These are phyloP conservation scores for Dothistroma pini DNA, from an alignment of 2,329 filamentous ascomycete genomes.

Conservation along the genomic window DNA sequence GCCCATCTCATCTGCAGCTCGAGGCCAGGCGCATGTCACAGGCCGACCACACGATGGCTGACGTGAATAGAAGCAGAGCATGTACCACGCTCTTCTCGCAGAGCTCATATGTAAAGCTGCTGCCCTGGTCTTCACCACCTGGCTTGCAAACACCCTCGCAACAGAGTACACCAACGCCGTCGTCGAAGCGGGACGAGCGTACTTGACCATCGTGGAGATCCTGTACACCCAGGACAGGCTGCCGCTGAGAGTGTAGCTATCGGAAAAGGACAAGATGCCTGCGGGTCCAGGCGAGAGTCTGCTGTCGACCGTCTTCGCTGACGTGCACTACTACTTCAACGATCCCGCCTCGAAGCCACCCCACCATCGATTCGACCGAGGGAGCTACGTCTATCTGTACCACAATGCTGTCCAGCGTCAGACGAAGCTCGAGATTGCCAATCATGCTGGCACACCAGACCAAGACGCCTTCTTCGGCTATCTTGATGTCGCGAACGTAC, in stretches of 20 bases:
- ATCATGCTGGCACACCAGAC: conserved; percentile 67
- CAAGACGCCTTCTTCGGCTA: conserved; percentile 76
- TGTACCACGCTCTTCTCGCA: conserved; percentile 14
- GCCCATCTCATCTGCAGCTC: conserved; percentile 4
- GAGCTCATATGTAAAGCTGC: conserved; percentile 15
- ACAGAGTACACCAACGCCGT: conserved; percentile 28
- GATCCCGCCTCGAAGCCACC: conserved; percentile 62
- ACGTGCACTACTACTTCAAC: conserved; percentile 75
- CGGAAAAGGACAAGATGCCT: conserved; percentile 39
- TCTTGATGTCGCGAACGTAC: conserved; percentile 54
- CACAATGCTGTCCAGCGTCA: conserved; percentile 65
- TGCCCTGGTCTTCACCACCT: conserved; percentile 17
- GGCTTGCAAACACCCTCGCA: conserved; percentile 15
- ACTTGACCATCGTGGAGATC: conserved; percentile 28
- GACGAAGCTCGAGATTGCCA: conserved; percentile 72
- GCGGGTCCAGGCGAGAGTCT: conserved; percentile 47
- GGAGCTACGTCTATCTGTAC: conserved; percentile 76
- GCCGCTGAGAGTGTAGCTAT: conserved; percentile 14
- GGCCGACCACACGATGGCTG: not conserved
- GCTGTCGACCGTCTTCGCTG: conserved; percentile 58
- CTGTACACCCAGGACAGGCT: conserved; percentile 23
- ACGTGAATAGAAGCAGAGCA: not conserved
- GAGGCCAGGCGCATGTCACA: not conserved
- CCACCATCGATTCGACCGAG: conserved; percentile 78
- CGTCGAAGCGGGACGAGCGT: conserved; percentile 27